A percentile compares a stretch with the other conserved stretches of the same genome.
phyloP scores from a whole-genome alignment of 2,329 filamentous ascomycete genomes.

The Calcarisporium arbuscula region DNA sequence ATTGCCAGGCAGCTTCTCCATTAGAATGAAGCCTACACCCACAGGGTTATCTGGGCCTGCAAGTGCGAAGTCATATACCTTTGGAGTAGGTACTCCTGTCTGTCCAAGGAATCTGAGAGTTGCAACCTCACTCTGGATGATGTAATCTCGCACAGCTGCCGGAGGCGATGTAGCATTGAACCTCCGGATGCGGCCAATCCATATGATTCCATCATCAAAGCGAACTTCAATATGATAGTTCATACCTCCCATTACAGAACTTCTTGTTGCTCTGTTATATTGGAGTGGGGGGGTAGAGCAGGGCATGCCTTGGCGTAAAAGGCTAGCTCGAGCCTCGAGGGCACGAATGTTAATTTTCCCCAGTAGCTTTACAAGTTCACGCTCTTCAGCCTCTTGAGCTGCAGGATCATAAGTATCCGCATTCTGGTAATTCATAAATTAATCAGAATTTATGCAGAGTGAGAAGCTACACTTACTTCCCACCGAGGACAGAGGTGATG shows the following conservation, averaged over 20 bases:
- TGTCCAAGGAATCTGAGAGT: constrained; percentile 32
- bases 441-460: constrained; percentile 7
- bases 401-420: constrained; percentile 25
- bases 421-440: constrained; percentile 21
- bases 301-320: constrained; percentile 25
- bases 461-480: constrained; percentile 23
- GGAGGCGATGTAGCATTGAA: constrained; percentile 34
- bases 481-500: constrained; percentile 29
- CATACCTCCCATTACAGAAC: constrained; percentile 36
- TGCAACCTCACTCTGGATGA: constrained; percentile 33
- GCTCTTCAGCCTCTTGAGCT: constrained; percentile 24
- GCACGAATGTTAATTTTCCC: constrained; percentile 27
- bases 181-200: constrained; percentile 36
- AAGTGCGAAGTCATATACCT: constrained; percentile 29
- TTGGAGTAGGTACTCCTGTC: constrained; percentile 29
- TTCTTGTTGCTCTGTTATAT: constrained; percentile 27
- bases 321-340: constrained; percentile 28
- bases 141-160: constrained; percentile 22
- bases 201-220: constrained; percentile 36
- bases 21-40: constrained; percentile 34
- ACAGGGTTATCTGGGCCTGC: constrained; percentile 23
- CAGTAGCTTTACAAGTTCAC: constrained; percentile 27
- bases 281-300: constrained; percentile 28
- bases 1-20: constrained; percentile 33
- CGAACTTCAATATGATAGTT: constrained; percentile 36